Base-by-base conservation (phyloP, 2,329 filamentous ascomycete genomes). In the Aspergillus melleus region DNA sequence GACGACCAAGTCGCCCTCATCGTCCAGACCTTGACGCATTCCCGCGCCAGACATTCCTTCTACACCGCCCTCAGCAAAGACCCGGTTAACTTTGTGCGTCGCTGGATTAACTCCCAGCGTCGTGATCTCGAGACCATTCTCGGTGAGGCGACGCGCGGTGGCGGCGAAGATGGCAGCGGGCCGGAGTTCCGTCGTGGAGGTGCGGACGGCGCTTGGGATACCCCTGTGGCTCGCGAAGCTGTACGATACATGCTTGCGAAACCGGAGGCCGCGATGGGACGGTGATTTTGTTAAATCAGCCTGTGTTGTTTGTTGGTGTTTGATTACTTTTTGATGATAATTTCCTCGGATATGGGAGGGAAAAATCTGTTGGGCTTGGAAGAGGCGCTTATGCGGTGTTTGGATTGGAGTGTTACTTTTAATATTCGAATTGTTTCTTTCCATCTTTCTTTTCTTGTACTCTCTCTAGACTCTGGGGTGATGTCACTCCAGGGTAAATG, bases 101-200 rank as follows among this genome's bases (percentile, higher is more conserved):
- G 90, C 70, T 99, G 95, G 95, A 83, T 96, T 55, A 92, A 88
- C 70, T 94, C 90, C 16, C 95, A 99, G 80, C 92, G 92, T 78
- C 84, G 93, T 52, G 94, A 98, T 74, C 81, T 97, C 39, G 92
- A 96, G 71, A 87, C 95, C 6, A 89, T 97, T 52, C 84, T 95
- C 63, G 94, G 92, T 59, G 93, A 97, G 76, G 87, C 88, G 1
- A 85, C 86, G 54, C 83, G 88, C 57, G 72, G 73, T 42, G 82
- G 80, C 3, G 80, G 79, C 47, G 83, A 82, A 80, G 90, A 78
- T 80, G 84, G 72, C 47, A 77, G 69, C 49, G 79, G 75, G 5
- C 72, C 76, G 47, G 80, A 80, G 64, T 81, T 79, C 64, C 73
- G 75, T 46, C 76, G 75, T 50, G 78, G 76, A 55, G 88, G 88